These are phyloP conservation scores for Cladosporium phlei DNA, from an alignment of 2,329 filamentous ascomycete genomes.

Conservation along the genomic window DNA sequence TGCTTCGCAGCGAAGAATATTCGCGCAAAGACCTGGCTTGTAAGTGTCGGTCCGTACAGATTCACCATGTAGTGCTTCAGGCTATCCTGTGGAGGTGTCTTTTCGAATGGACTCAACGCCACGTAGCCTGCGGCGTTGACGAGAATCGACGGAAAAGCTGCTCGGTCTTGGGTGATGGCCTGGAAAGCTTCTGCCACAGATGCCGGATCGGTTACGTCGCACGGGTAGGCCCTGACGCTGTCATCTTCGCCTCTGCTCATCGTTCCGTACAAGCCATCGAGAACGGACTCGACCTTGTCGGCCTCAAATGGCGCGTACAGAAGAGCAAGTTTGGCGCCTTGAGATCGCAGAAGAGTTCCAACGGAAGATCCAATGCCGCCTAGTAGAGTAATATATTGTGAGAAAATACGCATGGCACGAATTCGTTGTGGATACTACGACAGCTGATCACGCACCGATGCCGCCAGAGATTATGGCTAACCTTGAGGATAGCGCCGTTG, in stretches of 20 bases:
- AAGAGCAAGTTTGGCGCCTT: conserved; percentile 42
- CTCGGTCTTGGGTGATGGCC: conserved; percentile 21
- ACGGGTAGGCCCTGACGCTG: conserved; percentile 29
- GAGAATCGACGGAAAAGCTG: conserved; percentile 31
- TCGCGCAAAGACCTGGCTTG: conserved; percentile 42
- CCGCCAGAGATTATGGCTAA: conserved; percentile 43
- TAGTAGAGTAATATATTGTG: too few relatives aligned
- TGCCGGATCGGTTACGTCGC: conserved; percentile 31
- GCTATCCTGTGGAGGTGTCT: conserved; percentile 37
- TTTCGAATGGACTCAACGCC: conserved; percentile 7
- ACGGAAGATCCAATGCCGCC: conserved; percentile 43
- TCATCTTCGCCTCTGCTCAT: conserved; percentile 12
- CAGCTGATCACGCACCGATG: conserved; percentile 31
- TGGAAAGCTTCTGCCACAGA: conserved; percentile 30
- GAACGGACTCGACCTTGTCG: conserved; percentile 32
- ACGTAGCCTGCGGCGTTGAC: conserved; percentile 39
- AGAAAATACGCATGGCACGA: too few relatives aligned
- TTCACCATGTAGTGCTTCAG: conserved; percentile 43
- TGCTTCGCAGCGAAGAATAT: conserved; percentile 33
- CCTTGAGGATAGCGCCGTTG: conserved; percentile 32
- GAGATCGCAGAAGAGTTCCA: conserved; percentile 37
- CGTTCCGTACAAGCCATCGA: conserved; percentile 34
- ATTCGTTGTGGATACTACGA: too few relatives aligned
- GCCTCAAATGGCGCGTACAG: conserved; percentile 47
- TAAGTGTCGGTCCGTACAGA: conserved; percentile 43